Evolutionary conservation across 257 asterid species (phyloP).

Genomic region (Orobanche coerulescens): DNA sequence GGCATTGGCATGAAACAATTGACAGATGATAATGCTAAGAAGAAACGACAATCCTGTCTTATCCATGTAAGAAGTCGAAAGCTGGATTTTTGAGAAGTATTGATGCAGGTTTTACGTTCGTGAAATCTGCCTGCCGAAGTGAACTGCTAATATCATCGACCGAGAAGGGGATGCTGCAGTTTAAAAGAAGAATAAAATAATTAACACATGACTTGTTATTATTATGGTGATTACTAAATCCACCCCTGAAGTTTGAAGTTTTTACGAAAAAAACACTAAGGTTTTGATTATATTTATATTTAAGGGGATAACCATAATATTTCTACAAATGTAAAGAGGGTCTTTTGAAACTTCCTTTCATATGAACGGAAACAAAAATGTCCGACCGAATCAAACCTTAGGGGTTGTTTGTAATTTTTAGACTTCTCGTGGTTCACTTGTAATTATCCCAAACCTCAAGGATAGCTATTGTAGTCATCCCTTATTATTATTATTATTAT

Average conservation of each 20-base stretch:
- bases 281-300: too few species aligned
- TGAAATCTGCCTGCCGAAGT: constrained; percentile 40
- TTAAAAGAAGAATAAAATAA: background rate
- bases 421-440: too few species aligned
- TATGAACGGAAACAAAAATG: too few species aligned
- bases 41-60: constrained; percentile 16
- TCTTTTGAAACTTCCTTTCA: too few species aligned
- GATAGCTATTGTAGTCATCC: too few species aligned
- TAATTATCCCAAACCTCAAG: too few species aligned
- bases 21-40: background rate
- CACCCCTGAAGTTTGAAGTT: background rate
- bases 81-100: constrained; percentile 41
- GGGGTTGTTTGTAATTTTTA: too few species aligned
- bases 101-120: constrained; percentile 51
- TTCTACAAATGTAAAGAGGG: too few species aligned
- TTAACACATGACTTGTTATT: background rate
- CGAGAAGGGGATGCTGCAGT: constrained; percentile 58
- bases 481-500: background rate
- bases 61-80: constrained; percentile 51
- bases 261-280: too few species aligned
- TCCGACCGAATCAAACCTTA: too few species aligned
- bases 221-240: too few species aligned
- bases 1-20: constrained; percentile 14
- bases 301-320: too few species aligned
- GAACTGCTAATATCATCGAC: constrained; percentile 50